Evolutionary conservation across 2,329 filamentous ascomycete genomes (phyloP).

Genomic region (Tolypocladium ophioglossoides): DNA sequence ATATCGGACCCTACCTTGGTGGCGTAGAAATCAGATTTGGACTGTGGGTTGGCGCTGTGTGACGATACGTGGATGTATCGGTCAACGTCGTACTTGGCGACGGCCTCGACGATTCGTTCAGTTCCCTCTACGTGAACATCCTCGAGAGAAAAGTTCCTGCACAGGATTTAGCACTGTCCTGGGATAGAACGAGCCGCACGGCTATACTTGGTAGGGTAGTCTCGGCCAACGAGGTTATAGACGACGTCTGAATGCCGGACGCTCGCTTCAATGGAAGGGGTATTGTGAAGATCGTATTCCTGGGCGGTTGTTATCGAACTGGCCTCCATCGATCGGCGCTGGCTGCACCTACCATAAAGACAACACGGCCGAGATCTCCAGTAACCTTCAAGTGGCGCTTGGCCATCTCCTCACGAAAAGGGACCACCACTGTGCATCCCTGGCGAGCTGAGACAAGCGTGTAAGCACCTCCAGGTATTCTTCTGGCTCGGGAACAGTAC

Average conservation of each 20-base stretch:
- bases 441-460: slow-evolving; percentile 53
- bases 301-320: slow-evolving; percentile 22
- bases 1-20: slow-evolving; percentile 55
- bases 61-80: slow-evolving; percentile 95
- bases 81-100: slow-evolving; percentile 96
- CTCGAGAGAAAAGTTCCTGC: slow-evolving; percentile 84
- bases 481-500: slow-evolving; percentile 7
- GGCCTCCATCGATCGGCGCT: background rate
- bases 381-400: slow-evolving; percentile 94
- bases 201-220: slow-evolving; percentile 87
- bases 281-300: slow-evolving; percentile 95
- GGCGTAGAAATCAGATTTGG: slow-evolving; percentile 77
- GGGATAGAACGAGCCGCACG: background rate
- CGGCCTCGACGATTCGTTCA: slow-evolving; percentile 84
- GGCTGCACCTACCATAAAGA: slow-evolving; percentile 59
- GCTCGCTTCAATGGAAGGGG: slow-evolving; percentile 88
- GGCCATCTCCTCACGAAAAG: slow-evolving; percentile 93
- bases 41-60: slow-evolving; percentile 75
- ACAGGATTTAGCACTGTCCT: slow-evolving; percentile 9
- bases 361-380: slow-evolving; percentile 84
- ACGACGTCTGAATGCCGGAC: slow-evolving; percentile 96
- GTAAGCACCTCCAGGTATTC: slow-evolving; percentile 9
- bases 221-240: slow-evolving; percentile 88
- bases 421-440: slow-evolving; percentile 89
- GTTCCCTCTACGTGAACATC: slow-evolving; percentile 91